Percentiles rank a stretch among this genome's conserved stretches.
phyloP scores from a whole-genome alignment of 441 rosid species.

The Pelargonium citronellum region DNA sequence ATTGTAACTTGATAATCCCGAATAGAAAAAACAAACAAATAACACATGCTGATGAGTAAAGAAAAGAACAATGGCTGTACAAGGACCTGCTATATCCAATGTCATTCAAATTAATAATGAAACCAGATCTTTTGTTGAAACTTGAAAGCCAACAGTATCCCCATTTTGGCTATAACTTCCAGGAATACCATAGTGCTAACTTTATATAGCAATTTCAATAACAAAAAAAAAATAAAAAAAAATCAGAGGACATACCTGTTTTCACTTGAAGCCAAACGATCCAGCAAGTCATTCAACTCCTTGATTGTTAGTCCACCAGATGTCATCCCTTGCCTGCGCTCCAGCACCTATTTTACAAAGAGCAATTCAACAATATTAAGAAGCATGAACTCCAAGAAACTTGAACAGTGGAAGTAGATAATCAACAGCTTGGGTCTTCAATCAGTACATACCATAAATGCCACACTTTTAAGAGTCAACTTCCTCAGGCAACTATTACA shows the following conservation, averaged over 20 bases:
- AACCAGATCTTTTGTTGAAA: too few relatives aligned
- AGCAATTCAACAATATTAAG: neutral
- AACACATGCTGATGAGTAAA: neutral
- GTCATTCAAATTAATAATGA: neutral
- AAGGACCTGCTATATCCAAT: neutral
- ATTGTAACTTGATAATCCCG: neutral
- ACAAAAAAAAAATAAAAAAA: neutral
- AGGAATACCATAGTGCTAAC: too few relatives aligned
- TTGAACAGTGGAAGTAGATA: neutral
- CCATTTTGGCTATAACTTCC: too few relatives aligned
- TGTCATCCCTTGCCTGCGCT: constrained; percentile 74
- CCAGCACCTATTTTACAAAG: constrained; percentile 47
- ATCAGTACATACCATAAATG: too few relatives aligned
- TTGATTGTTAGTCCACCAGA: constrained; percentile 68
- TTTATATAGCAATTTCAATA: neutral
- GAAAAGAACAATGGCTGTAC: neutral
- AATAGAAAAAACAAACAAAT: neutral
- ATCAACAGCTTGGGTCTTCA: too few relatives aligned
- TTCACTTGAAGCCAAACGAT: constrained; percentile 68
- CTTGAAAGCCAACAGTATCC: too few relatives aligned
- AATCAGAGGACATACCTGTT: constrained; percentile 40
- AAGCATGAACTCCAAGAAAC: neutral
- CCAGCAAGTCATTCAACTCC: constrained; percentile 75
- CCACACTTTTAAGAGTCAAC: too few relatives aligned
- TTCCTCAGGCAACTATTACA: too few relatives aligned